A percentile compares a stretch with the other conserved stretches of the same genome.
Evolutionary conservation across 164 flowering plant genomes (phyloP).

Genomic region (Macadamia tetraphylla): DNA sequence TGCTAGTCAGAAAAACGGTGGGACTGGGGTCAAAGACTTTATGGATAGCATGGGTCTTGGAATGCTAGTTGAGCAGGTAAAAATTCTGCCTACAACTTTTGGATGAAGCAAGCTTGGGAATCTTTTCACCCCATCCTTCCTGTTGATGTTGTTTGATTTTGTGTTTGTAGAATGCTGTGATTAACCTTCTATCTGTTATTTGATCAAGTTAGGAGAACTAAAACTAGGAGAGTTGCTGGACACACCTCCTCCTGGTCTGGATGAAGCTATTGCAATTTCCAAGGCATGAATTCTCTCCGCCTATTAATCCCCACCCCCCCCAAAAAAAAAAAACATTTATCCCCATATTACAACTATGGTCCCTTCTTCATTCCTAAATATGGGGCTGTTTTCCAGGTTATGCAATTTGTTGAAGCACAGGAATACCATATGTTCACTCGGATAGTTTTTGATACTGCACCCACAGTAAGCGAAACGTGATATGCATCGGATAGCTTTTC

Average conservation of each 20-base stretch:
- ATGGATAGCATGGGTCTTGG: constrained; percentile 99
- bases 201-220: constrained; percentile 68
- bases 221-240: constrained; percentile 94
- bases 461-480: constrained; percentile 55
- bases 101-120: neutral
- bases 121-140: neutral
- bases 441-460: constrained; percentile 94
- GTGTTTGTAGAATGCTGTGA: neutral
- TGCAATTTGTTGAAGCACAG: constrained; percentile 84
- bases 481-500: neutral
- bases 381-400: constrained; percentile 48
- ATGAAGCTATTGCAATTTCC: constrained; percentile 95
- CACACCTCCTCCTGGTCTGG: constrained; percentile 95
- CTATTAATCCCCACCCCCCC: neutral
- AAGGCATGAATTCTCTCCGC: constrained; percentile 39
- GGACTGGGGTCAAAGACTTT: constrained; percentile 82
- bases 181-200: constrained; percentile 5
- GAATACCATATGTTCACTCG: constrained; percentile 75
- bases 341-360: too few species aligned
- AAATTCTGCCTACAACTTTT: constrained; percentile 4
- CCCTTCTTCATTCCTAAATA: neutral
- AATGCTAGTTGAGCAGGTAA: constrained; percentile 87
- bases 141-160: neutral
- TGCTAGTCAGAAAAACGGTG: constrained; percentile 66
- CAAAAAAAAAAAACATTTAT: too few species aligned